A percentile compares a stretch with the other conserved stretches of the same genome.
Evolutionary conservation across 75 land plant genomes (phyloP).

Genomic region (Selaginella tamariscina): DNA sequence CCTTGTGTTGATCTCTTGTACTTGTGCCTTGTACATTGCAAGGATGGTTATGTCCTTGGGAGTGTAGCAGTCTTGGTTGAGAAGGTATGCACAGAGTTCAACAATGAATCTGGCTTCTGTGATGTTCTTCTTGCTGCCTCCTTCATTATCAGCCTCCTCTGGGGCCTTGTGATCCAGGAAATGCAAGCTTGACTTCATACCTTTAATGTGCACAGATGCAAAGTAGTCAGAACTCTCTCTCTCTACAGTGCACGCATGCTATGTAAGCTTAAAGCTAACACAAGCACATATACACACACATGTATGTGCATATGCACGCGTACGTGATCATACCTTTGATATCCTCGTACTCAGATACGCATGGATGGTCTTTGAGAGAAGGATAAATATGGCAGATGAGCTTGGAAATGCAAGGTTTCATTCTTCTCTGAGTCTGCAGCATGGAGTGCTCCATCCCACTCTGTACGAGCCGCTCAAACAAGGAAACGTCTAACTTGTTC

Average conservation of each 20-base stretch:
- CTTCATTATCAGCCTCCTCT: conserved; percentile 12
- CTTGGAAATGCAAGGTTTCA: conserved; percentile 21
- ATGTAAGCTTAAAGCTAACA: no score
- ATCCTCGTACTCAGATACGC: conserved; percentile 15
- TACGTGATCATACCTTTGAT: conserved; percentile 21
- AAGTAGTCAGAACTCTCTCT: no score
- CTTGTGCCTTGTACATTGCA: conserved; percentile 24
- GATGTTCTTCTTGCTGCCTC: conserved; percentile 20
- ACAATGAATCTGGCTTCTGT: conserved; percentile 21
- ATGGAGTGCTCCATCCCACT: conserved; percentile 24
- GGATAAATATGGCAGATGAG: conserved; percentile 21
- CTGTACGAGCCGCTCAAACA: conserved; percentile 22
- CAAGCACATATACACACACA: no score
- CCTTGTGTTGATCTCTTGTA: conserved; percentile 10
- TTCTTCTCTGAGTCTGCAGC: conserved; percentile 21
- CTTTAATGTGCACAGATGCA: no score
- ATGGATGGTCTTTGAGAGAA: conserved; percentile 16
- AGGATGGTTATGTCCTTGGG: conserved; percentile 17
- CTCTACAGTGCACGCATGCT: no score
- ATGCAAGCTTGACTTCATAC: conserved; percentile 11
- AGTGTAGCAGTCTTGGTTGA: conserved; percentile 19
- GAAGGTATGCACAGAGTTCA: conserved; percentile 16
- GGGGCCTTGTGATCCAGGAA: conserved; percentile 19
- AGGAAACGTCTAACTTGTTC: conserved; percentile 22
- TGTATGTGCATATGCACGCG: no score